A percentile compares a stretch with the other conserved stretches of the same genome.
Conservation (phyloP, 345 rosid species). For the Salix brachista region DNA sequence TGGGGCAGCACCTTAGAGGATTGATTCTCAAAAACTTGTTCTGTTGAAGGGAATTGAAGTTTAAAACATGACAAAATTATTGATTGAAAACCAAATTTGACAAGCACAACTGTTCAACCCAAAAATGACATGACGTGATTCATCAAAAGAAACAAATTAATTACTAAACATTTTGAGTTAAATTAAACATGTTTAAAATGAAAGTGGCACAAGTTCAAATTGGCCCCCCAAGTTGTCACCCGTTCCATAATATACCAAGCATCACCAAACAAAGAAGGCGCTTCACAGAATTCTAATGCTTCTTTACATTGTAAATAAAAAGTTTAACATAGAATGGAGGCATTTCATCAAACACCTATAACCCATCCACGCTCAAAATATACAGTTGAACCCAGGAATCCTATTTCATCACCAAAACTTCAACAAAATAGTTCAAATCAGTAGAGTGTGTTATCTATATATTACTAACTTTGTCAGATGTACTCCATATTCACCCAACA, state of each 20-base stretch:
- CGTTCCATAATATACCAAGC: not conserved
- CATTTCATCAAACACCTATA: not conserved
- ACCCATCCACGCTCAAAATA: not conserved
- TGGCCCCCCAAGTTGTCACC: too few relatives aligned
- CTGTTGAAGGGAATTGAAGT: too few relatives aligned
- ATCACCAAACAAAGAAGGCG: not conserved
- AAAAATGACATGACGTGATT: too few relatives aligned
- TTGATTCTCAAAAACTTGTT: too few relatives aligned
- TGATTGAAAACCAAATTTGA: too few relatives aligned
- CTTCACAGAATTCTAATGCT: not conserved
- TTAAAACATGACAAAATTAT: too few relatives aligned
- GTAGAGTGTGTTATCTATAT: not conserved
- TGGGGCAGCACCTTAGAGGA: too few relatives aligned
- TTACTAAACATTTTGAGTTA: too few relatives aligned
- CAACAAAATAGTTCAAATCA: not conserved
- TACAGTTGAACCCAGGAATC: not conserved
- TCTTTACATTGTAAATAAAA: not conserved
- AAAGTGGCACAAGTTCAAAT: too few relatives aligned
- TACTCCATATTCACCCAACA: not conserved
- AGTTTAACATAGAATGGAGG: not conserved
- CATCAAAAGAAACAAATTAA: too few relatives aligned
- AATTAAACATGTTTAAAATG: too few relatives aligned
- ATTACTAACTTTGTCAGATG: not conserved
- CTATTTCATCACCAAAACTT: not conserved
- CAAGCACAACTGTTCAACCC: too few relatives aligned